A percentile compares a stretch with the other conserved stretches of the same genome.
Conservation (phyloP, 2,329 filamentous ascomycete species). For the Fonsecaea pugnacius region DNA sequence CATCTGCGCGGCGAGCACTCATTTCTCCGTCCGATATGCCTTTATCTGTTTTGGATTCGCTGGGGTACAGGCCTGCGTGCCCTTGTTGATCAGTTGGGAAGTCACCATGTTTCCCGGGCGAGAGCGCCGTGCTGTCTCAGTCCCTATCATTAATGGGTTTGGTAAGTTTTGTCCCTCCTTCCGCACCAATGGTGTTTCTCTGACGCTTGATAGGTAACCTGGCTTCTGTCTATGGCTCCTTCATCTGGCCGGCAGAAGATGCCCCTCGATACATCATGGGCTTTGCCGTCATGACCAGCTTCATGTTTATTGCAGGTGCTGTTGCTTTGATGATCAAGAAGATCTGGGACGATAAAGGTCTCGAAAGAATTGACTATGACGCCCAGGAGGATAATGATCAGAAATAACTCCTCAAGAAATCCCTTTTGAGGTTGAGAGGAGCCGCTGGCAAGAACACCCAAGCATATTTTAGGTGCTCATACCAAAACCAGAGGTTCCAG, state of each 20-base stretch:
- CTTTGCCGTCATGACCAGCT: constrained; percentile 29
- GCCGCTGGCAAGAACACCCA: neutral
- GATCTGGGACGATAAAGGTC: constrained; percentile 27
- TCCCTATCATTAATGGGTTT: constrained; percentile 25
- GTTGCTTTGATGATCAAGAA: constrained; percentile 18
- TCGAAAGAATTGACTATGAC: constrained; percentile 22
- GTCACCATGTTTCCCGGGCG: constrained; percentile 27
- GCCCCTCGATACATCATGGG: constrained; percentile 43
- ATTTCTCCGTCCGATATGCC: constrained; percentile 24
- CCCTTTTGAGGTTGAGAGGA: neutral
- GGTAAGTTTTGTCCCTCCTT: constrained; percentile 6
- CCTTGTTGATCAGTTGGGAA: constrained; percentile 26
- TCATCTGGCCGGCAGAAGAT: constrained; percentile 54
- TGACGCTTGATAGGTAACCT: constrained; percentile 16
- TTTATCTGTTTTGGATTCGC: constrained; percentile 27
- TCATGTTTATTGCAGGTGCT: constrained; percentile 25
- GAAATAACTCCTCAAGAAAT: neutral
- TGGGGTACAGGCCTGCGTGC: constrained; percentile 23
- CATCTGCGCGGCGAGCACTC: constrained; percentile 23
- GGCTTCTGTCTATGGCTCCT: constrained; percentile 25
- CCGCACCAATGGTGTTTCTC: neutral
- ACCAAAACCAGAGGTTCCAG: too few relatives aligned
- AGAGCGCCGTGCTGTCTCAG: constrained; percentile 22
- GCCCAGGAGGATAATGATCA: constrained; percentile 8
- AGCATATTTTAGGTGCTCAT: too few relatives aligned